phyloP scores from a whole-genome alignment of 2,329 filamentous ascomycete genomes.

The Beauveria brongniartii region DNA sequence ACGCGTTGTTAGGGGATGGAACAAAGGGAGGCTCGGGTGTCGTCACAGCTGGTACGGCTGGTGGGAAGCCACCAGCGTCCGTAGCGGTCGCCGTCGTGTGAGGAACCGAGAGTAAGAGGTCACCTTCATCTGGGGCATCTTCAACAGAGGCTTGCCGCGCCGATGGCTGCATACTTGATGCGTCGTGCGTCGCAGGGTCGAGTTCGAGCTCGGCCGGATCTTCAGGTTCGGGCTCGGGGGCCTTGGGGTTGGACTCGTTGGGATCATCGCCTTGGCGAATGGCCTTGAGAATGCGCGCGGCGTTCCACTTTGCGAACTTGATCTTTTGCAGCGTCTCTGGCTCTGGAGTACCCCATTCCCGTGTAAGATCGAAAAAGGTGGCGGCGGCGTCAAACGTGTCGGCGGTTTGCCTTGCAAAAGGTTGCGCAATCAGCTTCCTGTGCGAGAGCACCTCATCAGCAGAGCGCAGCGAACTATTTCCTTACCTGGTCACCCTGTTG shows the following conservation, averaged over 20 bases:
- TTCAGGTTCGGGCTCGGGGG: constrained; percentile 32
- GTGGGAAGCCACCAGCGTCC: constrained; percentile 20
- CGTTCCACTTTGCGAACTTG: constrained; percentile 96
- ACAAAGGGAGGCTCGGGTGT: constrained; percentile 12
- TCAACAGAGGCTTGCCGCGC: constrained; percentile 41
- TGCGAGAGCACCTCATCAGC: background rate
- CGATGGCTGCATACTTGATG: constrained; percentile 27
- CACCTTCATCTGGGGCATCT: constrained; percentile 41
- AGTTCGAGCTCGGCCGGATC: constrained; percentile 28
- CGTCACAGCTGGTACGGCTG: constrained; percentile 18
- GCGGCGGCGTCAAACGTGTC: constrained; percentile 89
- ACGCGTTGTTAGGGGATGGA: constrained; percentile 5
- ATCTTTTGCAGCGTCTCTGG: constrained; percentile 75
- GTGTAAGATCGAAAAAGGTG: constrained; percentile 82
- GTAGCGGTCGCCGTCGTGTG: constrained; percentile 9
- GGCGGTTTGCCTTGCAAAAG: constrained; percentile 63
- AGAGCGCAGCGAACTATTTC: background rate
- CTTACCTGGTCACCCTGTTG: constrained; percentile 72
- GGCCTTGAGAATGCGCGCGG: constrained; percentile 80
- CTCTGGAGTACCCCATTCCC: constrained; percentile 73
- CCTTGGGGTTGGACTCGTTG: constrained; percentile 78
- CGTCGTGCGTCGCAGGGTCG: constrained; percentile 55
- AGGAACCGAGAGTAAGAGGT: constrained; percentile 16
- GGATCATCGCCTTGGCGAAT: constrained; percentile 87
- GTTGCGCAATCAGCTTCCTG: background rate